A percentile compares a stretch with the other conserved stretches of the same genome.
Conservation (phyloP, 345 rosid species). For the Kernera saxatilis region DNA sequence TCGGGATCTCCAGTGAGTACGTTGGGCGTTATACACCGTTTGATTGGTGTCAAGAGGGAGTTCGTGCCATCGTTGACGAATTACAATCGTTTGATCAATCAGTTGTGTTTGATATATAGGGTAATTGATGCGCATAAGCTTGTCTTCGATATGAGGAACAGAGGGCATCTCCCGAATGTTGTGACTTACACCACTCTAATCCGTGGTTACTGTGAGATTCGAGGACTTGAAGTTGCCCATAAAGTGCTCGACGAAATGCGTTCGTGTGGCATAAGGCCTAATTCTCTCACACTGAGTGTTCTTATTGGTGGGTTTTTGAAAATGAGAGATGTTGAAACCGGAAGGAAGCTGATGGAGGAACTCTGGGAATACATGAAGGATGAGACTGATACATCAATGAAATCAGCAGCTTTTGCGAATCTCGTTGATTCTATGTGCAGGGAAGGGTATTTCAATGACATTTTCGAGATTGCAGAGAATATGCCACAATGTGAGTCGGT, state of each 20-base stretch:
- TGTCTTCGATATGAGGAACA: conserved; percentile 50
- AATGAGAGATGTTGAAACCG: conserved; percentile 38
- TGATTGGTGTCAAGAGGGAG: conserved; percentile 46
- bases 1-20: conserved; percentile 45
- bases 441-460: conserved; percentile 56
- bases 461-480: conserved; percentile 60
- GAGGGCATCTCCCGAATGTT: conserved; percentile 56
- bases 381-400: conserved; percentile 40
- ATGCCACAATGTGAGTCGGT: conserved; percentile 62
- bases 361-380: conserved; percentile 60
- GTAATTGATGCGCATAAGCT: conserved; percentile 52
- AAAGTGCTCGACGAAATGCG: conserved; percentile 75
- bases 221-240: conserved; percentile 41
- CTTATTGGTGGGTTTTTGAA: conserved; percentile 57
- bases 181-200: conserved; percentile 73
- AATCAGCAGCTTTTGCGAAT: conserved; percentile 60
- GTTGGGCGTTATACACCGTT: conserved; percentile 35
- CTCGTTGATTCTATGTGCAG: conserved; percentile 59
- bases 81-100: conserved; percentile 71
- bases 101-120: conserved; percentile 41
- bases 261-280: conserved; percentile 37
- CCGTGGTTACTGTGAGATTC: conserved; percentile 43
- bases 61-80: conserved; percentile 67
- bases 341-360: conserved; percentile 38
- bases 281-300: conserved; percentile 59